A percentile compares a stretch with the other conserved stretches of the same genome.
phyloP scores from a whole-genome alignment of 2,329 filamentous ascomycete species.

The Ascochyta koolunga region DNA sequence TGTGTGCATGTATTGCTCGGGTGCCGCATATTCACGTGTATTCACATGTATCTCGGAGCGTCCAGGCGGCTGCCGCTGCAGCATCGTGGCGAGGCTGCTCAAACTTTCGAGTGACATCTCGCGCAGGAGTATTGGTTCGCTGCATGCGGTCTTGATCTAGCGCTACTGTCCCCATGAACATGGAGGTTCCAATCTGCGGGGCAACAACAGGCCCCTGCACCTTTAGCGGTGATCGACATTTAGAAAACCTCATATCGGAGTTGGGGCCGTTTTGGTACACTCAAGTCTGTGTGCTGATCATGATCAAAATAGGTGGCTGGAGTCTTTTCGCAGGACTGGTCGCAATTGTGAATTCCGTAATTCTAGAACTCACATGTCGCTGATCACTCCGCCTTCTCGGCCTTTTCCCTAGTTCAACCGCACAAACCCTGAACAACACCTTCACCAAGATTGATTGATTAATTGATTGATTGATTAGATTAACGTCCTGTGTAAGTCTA shows the following conservation, averaged over 20 bases:
- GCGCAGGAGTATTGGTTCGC: conserved; percentile 10
- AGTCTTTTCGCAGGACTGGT: too few species aligned
- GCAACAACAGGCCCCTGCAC: conserved; percentile 13
- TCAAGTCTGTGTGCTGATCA: background rate
- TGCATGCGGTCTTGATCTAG: conserved; percentile 1
- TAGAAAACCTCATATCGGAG: background rate
- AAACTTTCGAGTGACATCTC: background rate
- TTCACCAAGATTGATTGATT: too few species aligned
- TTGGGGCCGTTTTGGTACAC: conserved; percentile 2
- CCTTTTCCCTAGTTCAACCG: background rate
- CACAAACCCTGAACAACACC: background rate
- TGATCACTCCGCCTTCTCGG: conserved; percentile 6
- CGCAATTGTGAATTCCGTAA: background rate
- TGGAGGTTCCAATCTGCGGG: conserved; percentile 8
- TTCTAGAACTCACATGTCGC: conserved; percentile 7
- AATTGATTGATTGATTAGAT: too few species aligned
- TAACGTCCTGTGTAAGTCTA: too few species aligned
- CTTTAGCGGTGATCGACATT: conserved; percentile 1
- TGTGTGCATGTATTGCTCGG: background rate
- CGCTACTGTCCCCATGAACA: conserved; percentile 5
- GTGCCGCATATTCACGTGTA: conserved; percentile 8
- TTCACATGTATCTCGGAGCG: conserved; percentile 2
- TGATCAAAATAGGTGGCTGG: conserved; percentile 2
- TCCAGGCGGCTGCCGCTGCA: background rate
- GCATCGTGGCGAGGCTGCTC: background rate